phyloP scores from a whole-genome alignment of 1,284 basidiomycete genomes.

The Phaffia rhodozyma region DNA sequence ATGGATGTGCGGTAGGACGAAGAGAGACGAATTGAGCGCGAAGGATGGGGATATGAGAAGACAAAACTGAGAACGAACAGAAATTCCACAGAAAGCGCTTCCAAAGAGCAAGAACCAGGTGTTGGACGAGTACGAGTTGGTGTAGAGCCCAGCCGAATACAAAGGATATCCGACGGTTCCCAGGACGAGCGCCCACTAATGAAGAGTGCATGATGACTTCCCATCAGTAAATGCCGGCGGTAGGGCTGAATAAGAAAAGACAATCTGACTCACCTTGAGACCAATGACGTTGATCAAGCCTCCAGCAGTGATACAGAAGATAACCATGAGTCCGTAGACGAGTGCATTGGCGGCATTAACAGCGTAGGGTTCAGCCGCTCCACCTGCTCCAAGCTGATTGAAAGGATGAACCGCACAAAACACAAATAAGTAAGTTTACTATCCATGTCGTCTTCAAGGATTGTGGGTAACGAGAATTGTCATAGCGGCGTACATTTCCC shows the following conservation, averaged over 20 bases:
- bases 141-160: slow-evolving; percentile 30
- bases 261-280: slow-evolving; percentile 25
- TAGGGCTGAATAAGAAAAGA: not conserved
- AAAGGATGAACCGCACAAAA: too few relatives aligned
- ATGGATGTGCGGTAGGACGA: too few relatives aligned
- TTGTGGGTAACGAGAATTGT: too few relatives aligned
- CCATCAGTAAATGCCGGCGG: not conserved
- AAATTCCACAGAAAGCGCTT: slow-evolving; percentile 25
- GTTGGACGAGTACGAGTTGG: slow-evolving; percentile 19
- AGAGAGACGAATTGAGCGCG: too few relatives aligned
- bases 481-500: too few relatives aligned
- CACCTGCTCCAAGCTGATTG: slow-evolving; percentile 26
- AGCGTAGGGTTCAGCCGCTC: slow-evolving; percentile 26
- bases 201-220: not conserved
- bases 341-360: slow-evolving; percentile 27
- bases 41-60: too few relatives aligned
- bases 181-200: not conserved
- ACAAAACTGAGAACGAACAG: not conserved
- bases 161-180: slow-evolving; percentile 24
- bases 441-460: too few relatives aligned
- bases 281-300: slow-evolving; percentile 11
- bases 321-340: slow-evolving; percentile 22
- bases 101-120: slow-evolving; percentile 22
- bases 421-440: too few relatives aligned
- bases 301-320: slow-evolving; percentile 9